Evolutionary conservation across 345 rosid species (phyloP).

Genomic region (Eucalyptus marginata): DNA sequence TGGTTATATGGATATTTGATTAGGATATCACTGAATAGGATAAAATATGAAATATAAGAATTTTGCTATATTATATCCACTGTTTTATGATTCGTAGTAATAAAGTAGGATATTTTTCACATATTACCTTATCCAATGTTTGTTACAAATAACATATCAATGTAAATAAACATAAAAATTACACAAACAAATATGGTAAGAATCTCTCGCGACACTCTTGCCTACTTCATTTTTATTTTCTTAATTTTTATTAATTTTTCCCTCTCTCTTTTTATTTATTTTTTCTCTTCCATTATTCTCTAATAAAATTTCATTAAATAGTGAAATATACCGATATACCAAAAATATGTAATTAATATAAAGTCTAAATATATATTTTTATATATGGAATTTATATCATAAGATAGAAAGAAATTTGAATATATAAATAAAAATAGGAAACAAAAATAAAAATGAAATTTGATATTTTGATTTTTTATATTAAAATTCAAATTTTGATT

Average conservation of each 20-base stretch:
- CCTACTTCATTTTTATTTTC: background rate
- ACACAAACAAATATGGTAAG: too few species aligned
- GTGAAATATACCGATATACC: background rate
- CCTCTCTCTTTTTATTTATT: background rate
- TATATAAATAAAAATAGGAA: too few species aligned
- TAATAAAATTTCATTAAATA: too few species aligned
- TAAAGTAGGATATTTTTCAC: background rate
- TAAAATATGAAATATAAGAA: accelerated
- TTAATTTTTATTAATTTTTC: too few species aligned
- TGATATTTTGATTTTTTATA: background rate
- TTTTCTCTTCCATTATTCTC: background rate
- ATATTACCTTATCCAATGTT: background rate
- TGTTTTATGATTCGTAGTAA: accelerated
- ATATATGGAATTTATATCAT: background rate
- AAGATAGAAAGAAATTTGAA: background rate
- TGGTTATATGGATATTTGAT: accelerated
- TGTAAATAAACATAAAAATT: too few species aligned
- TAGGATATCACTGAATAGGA: accelerated
- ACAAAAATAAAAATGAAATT: too few species aligned
- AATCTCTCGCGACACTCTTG: too few species aligned
- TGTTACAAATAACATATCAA: too few species aligned
- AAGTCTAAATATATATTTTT: too few species aligned
- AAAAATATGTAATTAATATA: too few species aligned
- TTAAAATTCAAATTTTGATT: too few species aligned
- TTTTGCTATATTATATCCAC: accelerated